These are phyloP conservation scores for Ciborinia camelliae DNA, from an alignment of 2,329 filamentous ascomycete genomes.

Conservation along the genomic window DNA sequence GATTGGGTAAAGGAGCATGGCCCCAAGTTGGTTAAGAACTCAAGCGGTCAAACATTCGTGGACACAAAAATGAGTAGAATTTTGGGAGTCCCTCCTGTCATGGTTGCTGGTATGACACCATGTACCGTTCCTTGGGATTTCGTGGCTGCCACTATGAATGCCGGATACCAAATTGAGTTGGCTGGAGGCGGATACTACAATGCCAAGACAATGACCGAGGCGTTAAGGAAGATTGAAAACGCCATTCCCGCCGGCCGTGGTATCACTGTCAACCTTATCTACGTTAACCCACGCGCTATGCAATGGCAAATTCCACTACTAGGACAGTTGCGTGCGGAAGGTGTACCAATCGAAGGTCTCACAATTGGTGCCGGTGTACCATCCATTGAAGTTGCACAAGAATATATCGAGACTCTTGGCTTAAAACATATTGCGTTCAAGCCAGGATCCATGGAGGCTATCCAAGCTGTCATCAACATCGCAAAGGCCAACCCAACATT, in stretches of 20 bases:
- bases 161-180: constrained; percentile 90
- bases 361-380: constrained; percentile 93
- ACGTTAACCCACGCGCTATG: constrained; percentile 86
- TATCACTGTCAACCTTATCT: constrained; percentile 87
- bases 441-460: constrained; percentile 82
- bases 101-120: constrained; percentile 94
- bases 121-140: constrained; percentile 88
- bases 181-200: constrained; percentile 88
- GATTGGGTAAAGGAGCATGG: constrained; percentile 98
- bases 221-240: constrained; percentile 79
- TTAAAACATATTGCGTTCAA: constrained; percentile 95
- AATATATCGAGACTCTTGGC: constrained; percentile 89
- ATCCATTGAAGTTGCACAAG: constrained; percentile 86
- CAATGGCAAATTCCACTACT: constrained; percentile 88
- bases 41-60: constrained; percentile 83
- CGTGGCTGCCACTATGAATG: constrained; percentile 87
- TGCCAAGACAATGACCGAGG: constrained; percentile 76
- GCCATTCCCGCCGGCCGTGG: constrained; percentile 80
- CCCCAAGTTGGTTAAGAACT: constrained; percentile 86
- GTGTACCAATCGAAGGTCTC: constrained; percentile 85
- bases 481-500: constrained; percentile 91
- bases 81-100: constrained; percentile 77
- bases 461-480: constrained; percentile 87
- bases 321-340: constrained; percentile 74
- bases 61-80: constrained; percentile 95